Evolutionary conservation across 192 early-diverging fungal species (phyloP).

Genomic region (Backusella sp.): DNA sequence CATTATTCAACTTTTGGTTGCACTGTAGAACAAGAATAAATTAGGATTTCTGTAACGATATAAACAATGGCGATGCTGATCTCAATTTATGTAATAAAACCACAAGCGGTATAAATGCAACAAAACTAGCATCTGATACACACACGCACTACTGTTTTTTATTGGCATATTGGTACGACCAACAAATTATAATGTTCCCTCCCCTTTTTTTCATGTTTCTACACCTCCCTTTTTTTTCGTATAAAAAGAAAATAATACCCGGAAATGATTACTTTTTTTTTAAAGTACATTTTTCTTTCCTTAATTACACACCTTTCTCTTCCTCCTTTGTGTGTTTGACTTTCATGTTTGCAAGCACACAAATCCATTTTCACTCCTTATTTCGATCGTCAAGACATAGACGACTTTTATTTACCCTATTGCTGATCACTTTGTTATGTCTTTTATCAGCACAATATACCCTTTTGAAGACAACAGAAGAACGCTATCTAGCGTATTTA

Average conservation of each 20-base stretch:
- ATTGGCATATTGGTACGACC: neutral
- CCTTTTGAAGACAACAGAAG: conserved; percentile 15
- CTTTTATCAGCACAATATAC: neutral
- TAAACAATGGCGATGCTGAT: neutral
- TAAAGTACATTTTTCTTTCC: neutral
- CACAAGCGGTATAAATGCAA: neutral
- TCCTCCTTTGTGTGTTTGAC: neutral
- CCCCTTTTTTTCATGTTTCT: neutral
- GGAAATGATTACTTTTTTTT: neutral
- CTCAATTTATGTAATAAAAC: neutral
- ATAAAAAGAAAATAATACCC: neutral
- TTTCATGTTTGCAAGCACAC: neutral
- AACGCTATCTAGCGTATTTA: conserved; percentile 50
- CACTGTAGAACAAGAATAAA: neutral
- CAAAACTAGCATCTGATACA: neutral
- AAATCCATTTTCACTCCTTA: neutral
- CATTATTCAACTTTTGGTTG: neutral
- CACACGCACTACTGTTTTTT: neutral
- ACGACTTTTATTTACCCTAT: neutral
- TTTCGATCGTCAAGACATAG: neutral
- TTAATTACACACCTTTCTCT: neutral
- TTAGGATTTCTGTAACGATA: neutral
- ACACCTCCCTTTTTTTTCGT: neutral
- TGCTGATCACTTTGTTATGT: neutral
- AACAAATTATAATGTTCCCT: neutral